Conservation (phyloP, 352 stramenopile species). For the Plasmopara halstedii region DNA sequence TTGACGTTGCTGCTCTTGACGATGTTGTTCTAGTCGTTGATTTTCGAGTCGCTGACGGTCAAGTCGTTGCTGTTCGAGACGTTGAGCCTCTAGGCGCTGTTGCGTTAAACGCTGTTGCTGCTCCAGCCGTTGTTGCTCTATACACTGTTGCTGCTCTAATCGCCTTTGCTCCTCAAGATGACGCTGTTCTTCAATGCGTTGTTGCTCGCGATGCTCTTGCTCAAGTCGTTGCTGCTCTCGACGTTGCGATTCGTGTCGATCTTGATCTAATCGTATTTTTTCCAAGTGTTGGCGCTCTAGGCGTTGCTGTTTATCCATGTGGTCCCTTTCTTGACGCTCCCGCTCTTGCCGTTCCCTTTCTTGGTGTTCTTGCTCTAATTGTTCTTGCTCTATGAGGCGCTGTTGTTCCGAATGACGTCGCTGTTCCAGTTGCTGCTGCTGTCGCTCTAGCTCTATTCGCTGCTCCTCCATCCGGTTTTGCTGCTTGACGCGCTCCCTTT, state of each 20-base stretch:
- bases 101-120: constrained; percentile 14
- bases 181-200: constrained; percentile 17
- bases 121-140: constrained; percentile 18
- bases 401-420: constrained; percentile 2
- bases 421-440: constrained; percentile 18
- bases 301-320: constrained; percentile 17
- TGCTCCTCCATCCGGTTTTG: constrained; percentile 18
- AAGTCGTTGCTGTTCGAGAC: constrained; percentile 17
- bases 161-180: constrained; percentile 20
- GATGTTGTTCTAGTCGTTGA: constrained; percentile 12
- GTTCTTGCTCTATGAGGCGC: constrained; percentile 11
- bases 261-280: constrained; percentile 26
- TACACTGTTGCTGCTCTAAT: constrained; percentile 14
- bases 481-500: constrained; percentile 14
- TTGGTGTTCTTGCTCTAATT: constrained; percentile 3
- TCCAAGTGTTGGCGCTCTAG: constrained; percentile 18
- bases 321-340: constrained; percentile 24
- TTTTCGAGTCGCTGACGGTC: constrained; percentile 15
- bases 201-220: constrained; percentile 26
- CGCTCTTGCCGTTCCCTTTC: constrained; percentile 13
- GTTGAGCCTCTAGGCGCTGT: constrained; percentile 12
- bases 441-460: constrained; percentile 13
- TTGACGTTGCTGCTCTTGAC: constrained; percentile 13
- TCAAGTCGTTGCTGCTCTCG: constrained; percentile 20
- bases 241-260: constrained; percentile 20